These are phyloP conservation scores for Boletellus deceptivus DNA, from an alignment of 1,284 basidiomycete genomes.

Conservation along the genomic window DNA sequence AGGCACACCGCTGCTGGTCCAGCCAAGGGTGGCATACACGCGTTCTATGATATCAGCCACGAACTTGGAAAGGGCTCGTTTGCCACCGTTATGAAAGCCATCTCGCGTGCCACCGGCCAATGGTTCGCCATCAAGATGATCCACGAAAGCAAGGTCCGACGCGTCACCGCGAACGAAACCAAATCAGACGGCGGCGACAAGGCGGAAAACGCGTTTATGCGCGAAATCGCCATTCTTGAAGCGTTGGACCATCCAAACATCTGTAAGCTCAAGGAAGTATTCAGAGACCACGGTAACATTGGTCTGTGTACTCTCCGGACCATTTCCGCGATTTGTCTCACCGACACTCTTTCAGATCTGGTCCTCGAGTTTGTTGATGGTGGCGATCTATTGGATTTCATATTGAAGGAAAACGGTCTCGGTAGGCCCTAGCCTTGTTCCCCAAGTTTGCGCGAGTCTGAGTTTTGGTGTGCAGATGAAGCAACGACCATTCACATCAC, in stretches of 20 bases:
- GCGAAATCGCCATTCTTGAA: conserved; percentile 82
- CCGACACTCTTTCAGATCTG: conserved; percentile 47
- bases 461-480: conserved; percentile 47
- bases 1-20: conserved; percentile 51
- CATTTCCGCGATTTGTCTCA: neutral
- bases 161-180: conserved; percentile 33
- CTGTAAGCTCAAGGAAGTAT: conserved; percentile 78
- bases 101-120: conserved; percentile 55
- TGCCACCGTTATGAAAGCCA: conserved; percentile 73
- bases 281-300: conserved; percentile 66
- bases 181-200: conserved; percentile 17
- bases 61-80: conserved; percentile 82
- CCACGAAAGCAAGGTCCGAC: conserved; percentile 43
- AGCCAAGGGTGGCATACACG: conserved; percentile 52
- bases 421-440: conserved; percentile 42
- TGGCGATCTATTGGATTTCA: conserved; percentile 85
- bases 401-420: conserved; percentile 57
- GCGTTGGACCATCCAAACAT: conserved; percentile 78
- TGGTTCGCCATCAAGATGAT: conserved; percentile 81
- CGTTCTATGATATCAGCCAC: conserved; percentile 59
- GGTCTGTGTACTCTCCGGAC: conserved; percentile 43
- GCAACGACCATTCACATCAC: conserved; percentile 58
- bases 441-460: conserved; percentile 1
- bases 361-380: conserved; percentile 82
- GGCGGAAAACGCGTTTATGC: conserved; percentile 46